Evolutionary conservation across 225 moss, liverwort and hornwort species (phyloP).

Genomic region (Straminergon stramineum): DNA sequence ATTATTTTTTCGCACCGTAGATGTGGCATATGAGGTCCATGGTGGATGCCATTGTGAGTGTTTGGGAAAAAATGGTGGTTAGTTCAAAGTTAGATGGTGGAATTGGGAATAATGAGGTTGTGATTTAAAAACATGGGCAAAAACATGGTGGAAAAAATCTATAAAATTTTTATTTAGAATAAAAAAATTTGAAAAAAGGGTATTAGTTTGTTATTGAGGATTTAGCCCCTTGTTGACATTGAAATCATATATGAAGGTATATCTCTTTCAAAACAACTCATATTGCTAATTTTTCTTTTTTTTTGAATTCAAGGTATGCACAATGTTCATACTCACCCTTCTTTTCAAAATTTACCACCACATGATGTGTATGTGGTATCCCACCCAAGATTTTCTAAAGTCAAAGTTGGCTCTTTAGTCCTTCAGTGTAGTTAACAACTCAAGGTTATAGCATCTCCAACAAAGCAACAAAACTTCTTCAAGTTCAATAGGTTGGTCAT

Average conservation of each 20-base stretch:
- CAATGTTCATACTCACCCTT: not conserved
- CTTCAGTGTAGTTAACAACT: fast-evolving
- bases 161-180: no score
- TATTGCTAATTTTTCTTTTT: not conserved
- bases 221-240: no score
- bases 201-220: no score
- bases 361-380: not conserved
- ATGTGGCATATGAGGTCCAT: no score
- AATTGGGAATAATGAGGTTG: no score
- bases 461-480: not conserved
- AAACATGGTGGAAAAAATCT: no score
- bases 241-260: fast-evolving
- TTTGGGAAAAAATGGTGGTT: no score
- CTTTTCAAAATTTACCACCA: not conserved
- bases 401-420: fast-evolving
- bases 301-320: not conserved
- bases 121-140: no score
- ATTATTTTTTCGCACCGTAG: no score
- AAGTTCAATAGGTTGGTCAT: not conserved
- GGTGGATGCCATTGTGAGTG: no score
- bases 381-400: fast-evolving
- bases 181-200: no score
- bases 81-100: no score
- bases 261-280: not conserved
- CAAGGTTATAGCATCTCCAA: not conserved